These are phyloP conservation scores for Vaccinium myrtillus DNA, from an alignment of 148 eudicot species.

Conservation along the genomic window DNA sequence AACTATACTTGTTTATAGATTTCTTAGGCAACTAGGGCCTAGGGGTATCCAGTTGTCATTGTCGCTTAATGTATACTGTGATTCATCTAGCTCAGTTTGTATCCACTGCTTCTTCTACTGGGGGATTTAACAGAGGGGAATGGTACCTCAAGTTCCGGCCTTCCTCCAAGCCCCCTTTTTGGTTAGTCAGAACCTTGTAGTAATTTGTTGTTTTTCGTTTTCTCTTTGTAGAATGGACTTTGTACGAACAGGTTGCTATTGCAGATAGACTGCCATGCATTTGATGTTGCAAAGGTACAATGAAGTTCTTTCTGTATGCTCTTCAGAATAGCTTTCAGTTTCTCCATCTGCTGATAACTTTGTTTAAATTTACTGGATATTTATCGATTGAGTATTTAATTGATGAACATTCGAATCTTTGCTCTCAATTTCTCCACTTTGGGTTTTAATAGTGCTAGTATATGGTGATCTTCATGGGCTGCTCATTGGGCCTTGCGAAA, in stretches of 20 bases:
- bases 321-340: neutral
- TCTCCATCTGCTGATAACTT: neutral
- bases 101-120: too few relatives aligned
- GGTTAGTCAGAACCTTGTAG: neutral
- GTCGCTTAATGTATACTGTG: too few relatives aligned
- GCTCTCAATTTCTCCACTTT: neutral
- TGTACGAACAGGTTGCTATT: slow-evolving; percentile 89
- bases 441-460: neutral
- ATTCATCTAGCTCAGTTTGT: too few relatives aligned
- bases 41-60: too few relatives aligned
- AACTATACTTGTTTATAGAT: too few relatives aligned
- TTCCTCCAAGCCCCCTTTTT: neutral
- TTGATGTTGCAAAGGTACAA: slow-evolving; percentile 74
- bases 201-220: neutral
- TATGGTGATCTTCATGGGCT: neutral
- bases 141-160: neutral
- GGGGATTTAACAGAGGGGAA: neutral
- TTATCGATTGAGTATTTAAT: neutral
- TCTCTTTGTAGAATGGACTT: slow-evolving; percentile 74
- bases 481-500: neutral
- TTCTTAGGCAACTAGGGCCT: too few relatives aligned
- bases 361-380: neutral
- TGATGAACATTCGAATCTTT: neutral
- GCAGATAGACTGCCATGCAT: slow-evolving; percentile 95
- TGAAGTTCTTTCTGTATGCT: neutral